Evolutionary conservation across 371 early-diverging fungal species (phyloP).

Genomic region (Coemansia sp.): DNA sequence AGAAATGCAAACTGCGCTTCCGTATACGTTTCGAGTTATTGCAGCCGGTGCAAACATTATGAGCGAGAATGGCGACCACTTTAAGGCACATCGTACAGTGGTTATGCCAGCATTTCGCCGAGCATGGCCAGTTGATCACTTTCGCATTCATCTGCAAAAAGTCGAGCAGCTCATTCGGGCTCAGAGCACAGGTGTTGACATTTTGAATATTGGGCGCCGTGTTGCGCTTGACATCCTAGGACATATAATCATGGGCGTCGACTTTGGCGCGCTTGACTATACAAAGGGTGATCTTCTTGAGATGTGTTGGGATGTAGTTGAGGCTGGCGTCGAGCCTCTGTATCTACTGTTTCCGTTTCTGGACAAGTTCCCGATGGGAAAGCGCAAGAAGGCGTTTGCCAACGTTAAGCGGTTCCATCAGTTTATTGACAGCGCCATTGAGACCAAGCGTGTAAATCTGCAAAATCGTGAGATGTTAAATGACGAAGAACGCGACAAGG

Average conservation of each 20-base stretch:
- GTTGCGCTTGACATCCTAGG: conserved; percentile 40
- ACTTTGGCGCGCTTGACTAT: conserved; percentile 42
- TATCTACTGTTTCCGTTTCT: conserved; percentile 39
- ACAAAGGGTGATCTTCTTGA: conserved; percentile 36
- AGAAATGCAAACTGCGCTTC: conserved; percentile 34
- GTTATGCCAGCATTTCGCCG: conserved; percentile 44
- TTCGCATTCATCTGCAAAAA: conserved; percentile 25
- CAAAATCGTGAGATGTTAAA: conserved; percentile 6
- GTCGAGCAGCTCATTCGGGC: conserved; percentile 20
- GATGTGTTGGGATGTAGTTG: conserved; percentile 44
- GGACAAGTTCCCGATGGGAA: conserved; percentile 43
- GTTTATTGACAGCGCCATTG: conserved; percentile 36
- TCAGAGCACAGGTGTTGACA: conserved; percentile 10
- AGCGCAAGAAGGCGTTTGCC: conserved; percentile 32
- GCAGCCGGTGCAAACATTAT: conserved; percentile 36
- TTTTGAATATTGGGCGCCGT: conserved; percentile 30
- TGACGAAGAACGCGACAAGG: conserved; percentile 52
- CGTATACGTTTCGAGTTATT: conserved; percentile 23
- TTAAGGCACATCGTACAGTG: conserved; percentile 30
- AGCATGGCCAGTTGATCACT: conserved; percentile 38
- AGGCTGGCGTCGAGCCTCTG: conserved; percentile 39
- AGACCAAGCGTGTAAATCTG: conserved; percentile 26
- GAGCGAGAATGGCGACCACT: conserved; percentile 37
- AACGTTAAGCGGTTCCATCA: conserved; percentile 37
- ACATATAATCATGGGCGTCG: conserved; percentile 42